A percentile compares a stretch with the other conserved stretches of the same genome.
Evolutionary conservation across 192 early-diverging fungal genomes (phyloP).

Genomic region (Coemansia sp.): DNA sequence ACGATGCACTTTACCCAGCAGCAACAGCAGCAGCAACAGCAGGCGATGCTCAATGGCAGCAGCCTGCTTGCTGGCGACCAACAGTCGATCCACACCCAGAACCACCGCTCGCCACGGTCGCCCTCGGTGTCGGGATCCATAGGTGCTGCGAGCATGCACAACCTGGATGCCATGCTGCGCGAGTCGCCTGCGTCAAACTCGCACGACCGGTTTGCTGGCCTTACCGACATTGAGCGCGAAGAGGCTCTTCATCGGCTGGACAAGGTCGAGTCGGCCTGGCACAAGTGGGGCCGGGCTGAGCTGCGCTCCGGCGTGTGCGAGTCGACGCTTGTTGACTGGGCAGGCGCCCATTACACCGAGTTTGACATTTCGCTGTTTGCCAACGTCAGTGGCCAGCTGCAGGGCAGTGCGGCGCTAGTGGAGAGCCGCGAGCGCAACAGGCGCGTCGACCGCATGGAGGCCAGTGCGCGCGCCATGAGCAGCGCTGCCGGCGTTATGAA

Average conservation of each 20-base stretch:
- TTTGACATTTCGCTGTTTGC: slow-evolving; percentile 49
- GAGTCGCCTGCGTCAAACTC: background rate
- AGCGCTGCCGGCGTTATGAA: slow-evolving; percentile 17
- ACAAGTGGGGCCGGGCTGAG: slow-evolving; percentile 41
- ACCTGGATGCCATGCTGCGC: background rate
- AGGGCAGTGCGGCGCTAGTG: slow-evolving; percentile 38
- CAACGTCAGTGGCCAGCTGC: slow-evolving; percentile 40
- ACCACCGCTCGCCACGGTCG: slow-evolving; percentile 10
- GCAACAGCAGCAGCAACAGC: background rate
- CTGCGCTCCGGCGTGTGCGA: slow-evolving; percentile 27
- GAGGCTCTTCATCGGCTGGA: slow-evolving; percentile 7
- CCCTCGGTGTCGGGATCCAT: slow-evolving; percentile 12
- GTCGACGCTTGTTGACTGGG: slow-evolving; percentile 49
- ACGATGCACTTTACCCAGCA: slow-evolving; percentile 37
- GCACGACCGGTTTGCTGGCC: slow-evolving; percentile 16
- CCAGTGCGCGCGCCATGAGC: slow-evolving; percentile 20
- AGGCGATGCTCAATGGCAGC: slow-evolving; percentile 2
- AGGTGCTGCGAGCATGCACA: slow-evolving; percentile 12
- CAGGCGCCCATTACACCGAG: slow-evolving; percentile 47
- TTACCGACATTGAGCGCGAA: slow-evolving; percentile 12
- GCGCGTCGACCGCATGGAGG: slow-evolving; percentile 24
- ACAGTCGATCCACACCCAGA: too few species aligned
- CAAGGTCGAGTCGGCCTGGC: slow-evolving; percentile 34
- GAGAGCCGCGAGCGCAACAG: slow-evolving; percentile 41
- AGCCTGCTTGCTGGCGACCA: too few species aligned